These are phyloP conservation scores for Pleurotus platypus DNA, from an alignment of 768 basidiomycete species.

Conservation along the genomic window DNA sequence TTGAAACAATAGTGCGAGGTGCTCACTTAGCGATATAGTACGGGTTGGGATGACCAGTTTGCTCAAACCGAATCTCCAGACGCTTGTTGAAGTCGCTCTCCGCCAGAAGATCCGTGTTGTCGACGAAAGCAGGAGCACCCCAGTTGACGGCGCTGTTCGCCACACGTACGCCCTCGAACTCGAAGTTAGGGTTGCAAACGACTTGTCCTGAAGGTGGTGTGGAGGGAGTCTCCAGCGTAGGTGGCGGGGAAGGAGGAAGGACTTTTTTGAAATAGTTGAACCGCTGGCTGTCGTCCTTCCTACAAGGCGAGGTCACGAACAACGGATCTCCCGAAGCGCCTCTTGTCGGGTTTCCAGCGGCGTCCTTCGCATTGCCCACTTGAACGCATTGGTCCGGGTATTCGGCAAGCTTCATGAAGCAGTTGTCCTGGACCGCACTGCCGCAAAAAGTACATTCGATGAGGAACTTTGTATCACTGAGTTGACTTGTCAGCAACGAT, in stretches of 20 bases:
- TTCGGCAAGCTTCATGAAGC: not conserved
- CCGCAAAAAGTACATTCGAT: slow-evolving; percentile 3
- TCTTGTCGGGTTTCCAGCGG: not conserved
- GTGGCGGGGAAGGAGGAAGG: not conserved
- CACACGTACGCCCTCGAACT: slow-evolving; percentile 1
- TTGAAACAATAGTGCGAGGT: not conserved
- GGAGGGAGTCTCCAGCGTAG: not conserved
- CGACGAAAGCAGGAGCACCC: not conserved
- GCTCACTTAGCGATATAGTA: slow-evolving; percentile 3
- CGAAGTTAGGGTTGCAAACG: slow-evolving; percentile 2
- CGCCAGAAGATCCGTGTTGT: not conserved
- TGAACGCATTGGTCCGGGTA: slow-evolving; percentile 2
- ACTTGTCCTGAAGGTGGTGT: not conserved
- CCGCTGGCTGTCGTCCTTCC: slow-evolving; percentile 3
- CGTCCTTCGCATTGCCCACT: not conserved
- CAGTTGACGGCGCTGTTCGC: slow-evolving; percentile 2
- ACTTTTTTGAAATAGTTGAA: not conserved
- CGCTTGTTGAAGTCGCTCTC: slow-evolving; percentile 5
- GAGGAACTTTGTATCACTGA: not conserved
- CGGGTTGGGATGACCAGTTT: not conserved
- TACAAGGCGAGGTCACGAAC: not conserved
- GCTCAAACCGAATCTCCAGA: slow-evolving; percentile 4
- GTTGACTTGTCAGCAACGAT: not conserved
- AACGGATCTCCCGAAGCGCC: not conserved
- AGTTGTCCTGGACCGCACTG: not conserved